Evolutionary conservation across 768 basidiomycete genomes (phyloP).

Genomic region (Asterophora parasitica): DNA sequence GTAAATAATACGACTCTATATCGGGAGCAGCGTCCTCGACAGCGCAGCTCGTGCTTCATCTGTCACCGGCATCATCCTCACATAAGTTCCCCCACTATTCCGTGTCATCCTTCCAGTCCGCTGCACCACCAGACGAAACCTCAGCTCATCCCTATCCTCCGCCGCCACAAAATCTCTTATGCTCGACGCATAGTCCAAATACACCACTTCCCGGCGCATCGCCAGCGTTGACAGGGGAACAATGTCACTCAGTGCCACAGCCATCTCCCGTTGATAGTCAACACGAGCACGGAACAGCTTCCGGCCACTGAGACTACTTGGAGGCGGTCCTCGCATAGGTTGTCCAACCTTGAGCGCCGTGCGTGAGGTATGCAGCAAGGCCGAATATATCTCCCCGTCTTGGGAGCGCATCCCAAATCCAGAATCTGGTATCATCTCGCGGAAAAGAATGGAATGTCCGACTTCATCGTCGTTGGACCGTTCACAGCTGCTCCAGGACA

Average conservation of each 20-base stretch:
- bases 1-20: too few relatives aligned
- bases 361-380: constrained; percentile 45
- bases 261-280: constrained; percentile 38
- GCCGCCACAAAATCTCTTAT: constrained; percentile 57
- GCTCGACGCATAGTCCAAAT: constrained; percentile 68
- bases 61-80: constrained; percentile 37
- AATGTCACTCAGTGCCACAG: constrained; percentile 43
- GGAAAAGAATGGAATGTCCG: constrained; percentile 43
- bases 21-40: constrained; percentile 18
- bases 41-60: constrained; percentile 32
- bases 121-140: constrained; percentile 15
- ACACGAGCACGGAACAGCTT: constrained; percentile 37
- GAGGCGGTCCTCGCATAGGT: constrained; percentile 27
- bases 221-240: constrained; percentile 38
- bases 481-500: constrained; percentile 29
- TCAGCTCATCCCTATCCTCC: constrained; percentile 54
- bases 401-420: constrained; percentile 32
- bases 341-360: constrained; percentile 27
- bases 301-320: constrained; percentile 25
- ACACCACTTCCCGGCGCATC: constrained; percentile 42
- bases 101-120: constrained; percentile 44
- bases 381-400: constrained; percentile 45
- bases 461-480: constrained; percentile 51
- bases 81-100: constrained; percentile 47
- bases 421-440: constrained; percentile 21